Conservation (phyloP, 371 early-diverging fungal genomes). For the Rhizopus microsporus region DNA sequence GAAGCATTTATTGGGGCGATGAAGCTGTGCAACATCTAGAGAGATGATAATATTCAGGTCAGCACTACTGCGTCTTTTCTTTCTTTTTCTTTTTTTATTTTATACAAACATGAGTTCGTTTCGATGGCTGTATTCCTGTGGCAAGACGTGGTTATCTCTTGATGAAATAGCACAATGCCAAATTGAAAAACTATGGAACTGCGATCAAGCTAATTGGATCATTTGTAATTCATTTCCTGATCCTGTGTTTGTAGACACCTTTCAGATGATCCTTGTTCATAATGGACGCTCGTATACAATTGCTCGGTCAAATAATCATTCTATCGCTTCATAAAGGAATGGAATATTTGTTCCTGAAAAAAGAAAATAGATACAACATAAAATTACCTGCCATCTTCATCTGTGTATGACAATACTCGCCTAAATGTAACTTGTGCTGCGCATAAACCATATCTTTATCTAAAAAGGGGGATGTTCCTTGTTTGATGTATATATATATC, state of each 20-base stretch:
- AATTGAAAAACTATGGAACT: slow-evolving; percentile 23
- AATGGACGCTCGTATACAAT: slow-evolving; percentile 19
- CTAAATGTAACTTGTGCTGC: too few species aligned
- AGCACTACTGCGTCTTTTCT: not conserved
- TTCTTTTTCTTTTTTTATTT: slow-evolving; percentile 1
- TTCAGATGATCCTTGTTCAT: slow-evolving; percentile 16
- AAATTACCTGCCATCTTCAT: too few species aligned
- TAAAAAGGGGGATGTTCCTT: too few species aligned
- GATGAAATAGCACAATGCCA: slow-evolving; percentile 19
- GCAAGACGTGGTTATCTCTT: slow-evolving; percentile 20
- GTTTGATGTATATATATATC: too few species aligned
- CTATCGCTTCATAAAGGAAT: too few species aligned
- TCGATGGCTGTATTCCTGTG: slow-evolving; percentile 24
- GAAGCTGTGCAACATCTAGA: too few species aligned
- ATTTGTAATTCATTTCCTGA: slow-evolving; percentile 19
- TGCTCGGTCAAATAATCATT: slow-evolving; percentile 4
- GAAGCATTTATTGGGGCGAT: too few species aligned
- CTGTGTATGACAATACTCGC: too few species aligned
- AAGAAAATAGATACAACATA: too few species aligned
- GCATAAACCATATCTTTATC: too few species aligned
- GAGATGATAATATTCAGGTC: too few species aligned
- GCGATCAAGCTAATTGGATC: slow-evolving; percentile 23
- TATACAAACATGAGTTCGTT: slow-evolving; percentile 8
- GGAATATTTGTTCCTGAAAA: too few species aligned
- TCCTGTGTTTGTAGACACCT: slow-evolving; percentile 25